A percentile compares a stretch with the other conserved stretches of the same genome.
These are phyloP conservation scores for Houttuynia cordata DNA, from an alignment of 164 flowering plant species.

Conservation along the genomic window DNA sequence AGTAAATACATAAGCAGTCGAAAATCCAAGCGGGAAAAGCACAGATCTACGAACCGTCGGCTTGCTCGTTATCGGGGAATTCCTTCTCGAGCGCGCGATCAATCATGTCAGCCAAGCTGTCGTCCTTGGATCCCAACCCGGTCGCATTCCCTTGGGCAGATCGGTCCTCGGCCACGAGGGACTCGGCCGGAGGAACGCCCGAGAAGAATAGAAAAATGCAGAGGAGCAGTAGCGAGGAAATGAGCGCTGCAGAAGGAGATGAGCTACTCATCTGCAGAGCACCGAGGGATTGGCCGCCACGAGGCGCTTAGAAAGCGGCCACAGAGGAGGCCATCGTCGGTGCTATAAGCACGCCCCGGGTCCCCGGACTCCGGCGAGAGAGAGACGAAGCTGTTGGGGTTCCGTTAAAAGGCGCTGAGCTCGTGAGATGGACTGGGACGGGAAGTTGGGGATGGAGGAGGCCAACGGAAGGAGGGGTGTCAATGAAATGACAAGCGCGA, in stretches of 20 bases:
- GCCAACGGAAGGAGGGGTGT: too few species aligned
- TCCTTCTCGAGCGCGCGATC: conserved; percentile 79
- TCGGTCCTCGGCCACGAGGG: conserved; percentile 5
- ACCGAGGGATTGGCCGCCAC: too few species aligned
- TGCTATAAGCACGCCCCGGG: too few species aligned
- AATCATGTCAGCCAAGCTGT: conserved; percentile 64
- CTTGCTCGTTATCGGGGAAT: conserved; percentile 60
- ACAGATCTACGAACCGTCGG: conserved; percentile 46
- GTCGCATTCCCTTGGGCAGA: conserved; percentile 15
- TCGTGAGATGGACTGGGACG: conserved; percentile 1
- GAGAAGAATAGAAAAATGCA: conserved; percentile 2
- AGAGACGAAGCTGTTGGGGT: conserved; percentile 2
- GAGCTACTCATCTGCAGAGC: conserved; percentile 3
- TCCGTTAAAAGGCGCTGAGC: conserved; percentile 5
- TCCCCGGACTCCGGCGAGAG: too few species aligned
- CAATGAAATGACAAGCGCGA: too few species aligned
- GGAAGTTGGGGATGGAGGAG: too few species aligned
- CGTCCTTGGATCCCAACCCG: conserved; percentile 30
- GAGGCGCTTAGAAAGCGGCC: background rate
- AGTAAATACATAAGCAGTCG: too few species aligned
- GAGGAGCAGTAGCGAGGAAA: conserved; percentile 1
- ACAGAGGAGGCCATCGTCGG: background rate
- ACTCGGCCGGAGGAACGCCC: background rate
- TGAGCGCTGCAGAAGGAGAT: background rate
- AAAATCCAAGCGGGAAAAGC: background rate